Conservation (phyloP, 768 basidiomycete genomes). For the Candolleomyces efflorescens region DNA sequence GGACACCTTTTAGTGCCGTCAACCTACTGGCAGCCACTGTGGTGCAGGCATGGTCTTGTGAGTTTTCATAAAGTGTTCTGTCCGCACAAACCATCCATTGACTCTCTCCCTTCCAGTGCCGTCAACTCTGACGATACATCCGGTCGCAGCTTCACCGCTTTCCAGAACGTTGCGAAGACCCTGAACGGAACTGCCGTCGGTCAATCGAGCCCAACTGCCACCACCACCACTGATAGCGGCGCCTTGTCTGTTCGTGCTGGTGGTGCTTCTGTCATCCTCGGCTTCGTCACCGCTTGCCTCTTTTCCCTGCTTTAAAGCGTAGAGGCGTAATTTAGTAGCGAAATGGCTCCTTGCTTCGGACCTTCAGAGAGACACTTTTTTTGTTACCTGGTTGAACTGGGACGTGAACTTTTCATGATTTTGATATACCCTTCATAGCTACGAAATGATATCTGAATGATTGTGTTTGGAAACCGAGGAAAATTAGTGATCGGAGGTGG, state of each 20-base stretch:
- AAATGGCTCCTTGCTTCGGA: too few species aligned
- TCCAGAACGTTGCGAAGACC: conserved; percentile 49
- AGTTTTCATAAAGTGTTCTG: conserved; percentile 13
- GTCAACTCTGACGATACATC: conserved; percentile 54
- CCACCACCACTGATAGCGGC: conserved; percentile 24
- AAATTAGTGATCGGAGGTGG: too few species aligned
- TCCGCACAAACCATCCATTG: not conserved
- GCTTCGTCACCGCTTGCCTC: conserved; percentile 30
- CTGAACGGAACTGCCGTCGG: conserved; percentile 47
- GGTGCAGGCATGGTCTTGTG: conserved; percentile 54
- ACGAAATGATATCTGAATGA: too few species aligned
- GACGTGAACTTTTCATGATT: too few species aligned
- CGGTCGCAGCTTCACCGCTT: conserved; percentile 49
- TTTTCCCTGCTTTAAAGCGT: conserved; percentile 13
- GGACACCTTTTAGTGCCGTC: conserved; percentile 32
- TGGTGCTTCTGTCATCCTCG: conserved; percentile 19
- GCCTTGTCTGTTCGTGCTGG: conserved; percentile 30
- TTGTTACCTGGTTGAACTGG: too few species aligned
- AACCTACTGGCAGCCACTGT: conserved; percentile 37
- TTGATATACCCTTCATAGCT: too few species aligned
- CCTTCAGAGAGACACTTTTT: too few species aligned
- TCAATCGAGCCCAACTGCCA: conserved; percentile 20
- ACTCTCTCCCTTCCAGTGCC: conserved; percentile 27
- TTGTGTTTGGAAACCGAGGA: too few species aligned
- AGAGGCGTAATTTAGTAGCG: not conserved